Base-by-base conservation (phyloP, 108 stramenopile genomes). In the Chaetoceros tenuissimus region DNA sequence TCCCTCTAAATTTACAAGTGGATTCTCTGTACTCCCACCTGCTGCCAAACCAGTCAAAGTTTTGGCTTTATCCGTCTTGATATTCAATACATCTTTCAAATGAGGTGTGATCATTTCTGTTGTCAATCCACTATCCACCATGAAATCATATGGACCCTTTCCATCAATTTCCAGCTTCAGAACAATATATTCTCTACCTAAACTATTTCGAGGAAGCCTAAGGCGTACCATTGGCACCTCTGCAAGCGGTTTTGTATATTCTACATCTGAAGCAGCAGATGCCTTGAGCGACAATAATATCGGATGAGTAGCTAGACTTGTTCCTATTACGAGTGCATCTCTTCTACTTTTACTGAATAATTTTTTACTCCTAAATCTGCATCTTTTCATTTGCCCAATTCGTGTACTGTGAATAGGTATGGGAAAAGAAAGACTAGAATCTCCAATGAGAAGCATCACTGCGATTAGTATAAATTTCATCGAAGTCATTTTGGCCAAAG, bases 41-140 rank as follows among this genome's bases (percentile, higher is more conserved):
- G 82, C 80, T 25, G 73, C 82, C 3, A 83, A 49, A 30, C 78
- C 81, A 51, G 53, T 46, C 1, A 79, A 63, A 2, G 55, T 58
- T n/a, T 13, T n/a, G 31, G 24, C 53, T n/a, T 58, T 67, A 18
- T 28, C 53, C 8, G 48, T 49, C 0, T 47, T 29, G 29, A 85
- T 66, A 3, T 75, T 60, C 21, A 81, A 51, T 13, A 65, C 21
- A 53, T 74, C 44, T 46, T 75, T 63, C 26, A 85, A 62, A 69
- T 78, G 87, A 8, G 87, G 87, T 19, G 87, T 88, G 24, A 88
- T 84, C 43, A 88, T 57, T 62, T 88, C 87, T 19, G 81, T 75
- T 24, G 87, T 88, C 46, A 88, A 57, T 18, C 87, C 87, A 3
- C 71, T 66, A 47, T 88, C 87, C 16, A 88, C 73, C 87, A 88